Conservation (phyloP, 495 filamentous ascomycete species). For the Stereocaulon alpinum region DNA sequence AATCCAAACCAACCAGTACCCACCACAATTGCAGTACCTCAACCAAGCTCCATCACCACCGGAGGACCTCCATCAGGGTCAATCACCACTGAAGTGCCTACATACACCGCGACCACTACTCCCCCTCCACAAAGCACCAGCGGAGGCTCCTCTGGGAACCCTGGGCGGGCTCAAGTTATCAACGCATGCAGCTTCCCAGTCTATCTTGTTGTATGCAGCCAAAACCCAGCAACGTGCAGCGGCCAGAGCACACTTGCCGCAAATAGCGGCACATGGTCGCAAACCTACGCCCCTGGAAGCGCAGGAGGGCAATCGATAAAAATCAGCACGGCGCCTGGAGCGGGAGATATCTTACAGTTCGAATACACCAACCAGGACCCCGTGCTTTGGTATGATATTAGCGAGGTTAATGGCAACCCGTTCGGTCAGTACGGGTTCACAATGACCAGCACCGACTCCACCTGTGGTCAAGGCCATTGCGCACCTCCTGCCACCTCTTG, state of each 20-base stretch:
- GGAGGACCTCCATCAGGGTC: neutral
- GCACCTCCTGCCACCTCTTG: constrained; percentile 2
- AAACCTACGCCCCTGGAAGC: neutral
- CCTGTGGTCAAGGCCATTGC: neutral
- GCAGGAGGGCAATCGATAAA: constrained; percentile 6
- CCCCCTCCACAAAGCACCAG: neutral
- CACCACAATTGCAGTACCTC: neutral
- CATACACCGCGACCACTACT: neutral
- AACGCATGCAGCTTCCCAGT: neutral
- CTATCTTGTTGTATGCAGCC: constrained; percentile 8
- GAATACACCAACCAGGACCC: constrained; percentile 8
- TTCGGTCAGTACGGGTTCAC: constrained; percentile 5
- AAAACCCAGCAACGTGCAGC: constrained; percentile 7
- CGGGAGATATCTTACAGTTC: constrained; percentile 5
- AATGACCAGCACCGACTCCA: neutral
- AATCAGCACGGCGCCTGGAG: neutral
- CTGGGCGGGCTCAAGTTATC: neutral
- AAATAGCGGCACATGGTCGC: neutral
- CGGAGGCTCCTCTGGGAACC: neutral
- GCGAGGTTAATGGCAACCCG: constrained; percentile 12
- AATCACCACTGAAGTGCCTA: neutral
- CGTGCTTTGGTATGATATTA: constrained; percentile 6
- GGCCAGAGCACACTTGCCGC: neutral
- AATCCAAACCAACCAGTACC: too few relatives aligned
- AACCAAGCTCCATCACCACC: neutral